A percentile compares a stretch with the other conserved stretches of the same genome.
Conservation (phyloP, 352 stramenopile species). For the Pythium plurisporium region DNA sequence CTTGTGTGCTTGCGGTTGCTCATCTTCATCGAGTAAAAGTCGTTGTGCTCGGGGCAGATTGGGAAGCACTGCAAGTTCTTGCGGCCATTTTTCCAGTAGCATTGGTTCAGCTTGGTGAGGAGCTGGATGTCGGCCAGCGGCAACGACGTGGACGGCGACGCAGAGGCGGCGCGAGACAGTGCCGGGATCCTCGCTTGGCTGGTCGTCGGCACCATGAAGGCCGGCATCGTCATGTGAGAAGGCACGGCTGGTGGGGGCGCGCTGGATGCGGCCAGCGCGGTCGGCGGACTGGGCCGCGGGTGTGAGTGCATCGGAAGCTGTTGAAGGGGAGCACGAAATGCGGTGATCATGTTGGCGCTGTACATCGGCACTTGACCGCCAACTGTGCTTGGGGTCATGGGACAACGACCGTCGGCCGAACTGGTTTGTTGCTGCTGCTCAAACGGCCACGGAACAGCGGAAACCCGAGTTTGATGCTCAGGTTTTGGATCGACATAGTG, state of each 20-base stretch:
- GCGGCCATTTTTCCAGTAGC: conserved; percentile 89
- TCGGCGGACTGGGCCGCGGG: not conserved
- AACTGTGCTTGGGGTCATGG: not conserved
- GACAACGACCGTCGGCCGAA: not conserved
- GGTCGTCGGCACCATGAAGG: not conserved
- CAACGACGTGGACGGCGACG: not conserved
- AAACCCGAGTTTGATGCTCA: conserved; percentile 3
- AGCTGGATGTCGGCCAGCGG: conserved; percentile 33
- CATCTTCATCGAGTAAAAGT: conserved; percentile 90
- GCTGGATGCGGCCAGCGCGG: not conserved
- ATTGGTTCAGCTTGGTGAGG: conserved; percentile 56
- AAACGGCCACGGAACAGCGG: not conserved
- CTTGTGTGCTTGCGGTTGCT: conserved; percentile 86
- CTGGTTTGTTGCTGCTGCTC: not conserved
- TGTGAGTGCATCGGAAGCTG: not conserved
- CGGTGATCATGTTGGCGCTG: not conserved
- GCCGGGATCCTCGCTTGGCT: not conserved
- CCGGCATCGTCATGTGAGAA: not conserved
- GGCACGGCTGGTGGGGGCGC: not conserved
- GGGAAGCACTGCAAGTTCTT: conserved; percentile 90
- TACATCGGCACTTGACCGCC: not conserved
- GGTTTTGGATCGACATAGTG: not conserved
- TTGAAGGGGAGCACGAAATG: not conserved
- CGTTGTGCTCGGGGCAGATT: conserved; percentile 77
- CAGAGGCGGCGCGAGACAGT: not conserved